These are phyloP conservation scores for Tetraselmis chui DNA, from an alignment of 139 green algal genomes.

Conservation along the genomic window DNA sequence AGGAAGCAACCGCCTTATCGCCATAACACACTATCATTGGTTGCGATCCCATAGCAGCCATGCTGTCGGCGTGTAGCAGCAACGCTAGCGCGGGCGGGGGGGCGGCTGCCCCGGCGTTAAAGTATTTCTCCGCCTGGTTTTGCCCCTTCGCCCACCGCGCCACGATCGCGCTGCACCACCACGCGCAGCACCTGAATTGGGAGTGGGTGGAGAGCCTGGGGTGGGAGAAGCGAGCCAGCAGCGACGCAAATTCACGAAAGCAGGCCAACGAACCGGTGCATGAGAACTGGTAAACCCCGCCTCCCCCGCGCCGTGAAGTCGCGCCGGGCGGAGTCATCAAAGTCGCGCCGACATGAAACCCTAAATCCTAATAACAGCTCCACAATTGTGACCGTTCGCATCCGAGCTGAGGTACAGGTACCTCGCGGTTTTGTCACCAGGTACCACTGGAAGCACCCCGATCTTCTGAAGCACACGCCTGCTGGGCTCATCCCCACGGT, in stretches of 20 bases:
- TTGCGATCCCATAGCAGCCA: too few relatives aligned
- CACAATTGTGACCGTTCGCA: too few relatives aligned
- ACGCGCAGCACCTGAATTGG: constrained; percentile 4
- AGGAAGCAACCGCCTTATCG: too few relatives aligned
- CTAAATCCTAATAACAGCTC: too few relatives aligned
- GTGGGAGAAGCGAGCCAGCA: constrained; percentile 12
- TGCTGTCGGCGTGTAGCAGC: not conserved
- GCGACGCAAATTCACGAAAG: not conserved
- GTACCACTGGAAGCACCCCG: constrained; percentile 21
- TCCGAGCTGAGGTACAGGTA: too few relatives aligned
- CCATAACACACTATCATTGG: too few relatives aligned
- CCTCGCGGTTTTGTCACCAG: not conserved
- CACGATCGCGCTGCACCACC: constrained; percentile 16
- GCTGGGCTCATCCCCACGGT: constrained; percentile 17
- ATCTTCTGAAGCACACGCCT: constrained; percentile 14
- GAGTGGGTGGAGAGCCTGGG: constrained; percentile 18
- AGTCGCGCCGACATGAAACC: too few relatives aligned
- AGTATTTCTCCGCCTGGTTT: constrained; percentile 6
- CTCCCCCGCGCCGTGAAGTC: too few relatives aligned
- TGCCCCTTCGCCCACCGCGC: constrained; percentile 22
- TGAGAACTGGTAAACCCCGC: constrained; percentile 24
- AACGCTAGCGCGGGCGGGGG: not conserved
- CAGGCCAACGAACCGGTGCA: constrained; percentile 9
- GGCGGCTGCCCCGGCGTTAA: not conserved
- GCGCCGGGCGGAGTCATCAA: too few relatives aligned